These are phyloP conservation scores for Ophiorrhiza pumila DNA, from an alignment of 257 asterid genomes.

Conservation along the genomic window DNA sequence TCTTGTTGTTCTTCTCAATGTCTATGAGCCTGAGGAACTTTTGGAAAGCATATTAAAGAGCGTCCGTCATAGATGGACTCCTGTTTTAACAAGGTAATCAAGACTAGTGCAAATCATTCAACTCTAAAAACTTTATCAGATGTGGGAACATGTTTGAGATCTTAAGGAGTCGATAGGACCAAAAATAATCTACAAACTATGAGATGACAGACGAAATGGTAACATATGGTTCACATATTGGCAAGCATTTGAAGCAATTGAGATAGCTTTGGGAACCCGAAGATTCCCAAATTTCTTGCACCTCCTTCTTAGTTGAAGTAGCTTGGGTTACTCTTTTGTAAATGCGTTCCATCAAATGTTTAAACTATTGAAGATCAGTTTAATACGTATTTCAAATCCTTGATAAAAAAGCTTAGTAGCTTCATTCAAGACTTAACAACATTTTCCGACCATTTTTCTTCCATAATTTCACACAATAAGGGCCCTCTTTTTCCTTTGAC, in stretches of 20 bases:
- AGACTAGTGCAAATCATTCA: background rate
- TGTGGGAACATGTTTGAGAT: background rate
- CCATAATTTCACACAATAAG: background rate
- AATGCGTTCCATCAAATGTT: too few relatives aligned
- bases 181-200: too few relatives aligned
- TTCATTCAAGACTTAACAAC: background rate
- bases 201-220: too few relatives aligned
- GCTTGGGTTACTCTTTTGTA: too few relatives aligned
- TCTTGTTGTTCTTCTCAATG: background rate
- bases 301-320: too few relatives aligned
- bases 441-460: background rate
- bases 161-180: too few relatives aligned
- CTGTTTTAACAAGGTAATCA: background rate
- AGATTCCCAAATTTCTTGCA: too few relatives aligned
- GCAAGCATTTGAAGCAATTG: too few relatives aligned
- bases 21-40: background rate
- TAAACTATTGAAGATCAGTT: background rate
- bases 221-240: too few relatives aligned
- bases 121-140: background rate
- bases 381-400: background rate
- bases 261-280: too few relatives aligned
- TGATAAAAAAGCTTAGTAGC: background rate
- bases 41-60: background rate
- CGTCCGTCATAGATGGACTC: background rate
- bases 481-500: background rate